Conservation (phyloP, 2,329 filamentous ascomycete genomes). For the Fusarium tricinctum region DNA sequence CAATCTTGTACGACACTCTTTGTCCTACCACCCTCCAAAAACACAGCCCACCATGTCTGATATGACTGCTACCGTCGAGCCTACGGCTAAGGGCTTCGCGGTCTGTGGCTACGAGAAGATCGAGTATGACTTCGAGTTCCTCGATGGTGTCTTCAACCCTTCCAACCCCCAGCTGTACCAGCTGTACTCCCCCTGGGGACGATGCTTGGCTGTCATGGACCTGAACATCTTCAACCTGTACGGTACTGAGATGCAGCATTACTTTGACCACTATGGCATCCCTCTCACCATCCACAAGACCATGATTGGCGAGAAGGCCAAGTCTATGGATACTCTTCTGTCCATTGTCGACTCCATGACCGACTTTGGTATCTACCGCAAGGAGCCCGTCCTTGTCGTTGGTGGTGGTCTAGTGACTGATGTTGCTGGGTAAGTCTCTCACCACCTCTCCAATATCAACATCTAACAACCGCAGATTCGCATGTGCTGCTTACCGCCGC, state of each 20-base stretch:
- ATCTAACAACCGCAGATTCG: slow-evolving; percentile 64
- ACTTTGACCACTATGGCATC: slow-evolving; percentile 75
- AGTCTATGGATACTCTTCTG: slow-evolving; percentile 77
- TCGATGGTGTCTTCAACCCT: slow-evolving; percentile 76
- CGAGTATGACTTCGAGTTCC: slow-evolving; percentile 80
- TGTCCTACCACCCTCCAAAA: neutral
- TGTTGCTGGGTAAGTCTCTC: slow-evolving; percentile 75
- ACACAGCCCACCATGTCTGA: slow-evolving; percentile 71
- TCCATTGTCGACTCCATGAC: slow-evolving; percentile 81
- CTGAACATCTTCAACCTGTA: slow-evolving; percentile 79
- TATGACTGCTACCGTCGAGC: slow-evolving; percentile 74
- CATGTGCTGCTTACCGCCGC: slow-evolving; percentile 78
- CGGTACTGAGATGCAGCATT: slow-evolving; percentile 73
- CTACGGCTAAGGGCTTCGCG: slow-evolving; percentile 76
- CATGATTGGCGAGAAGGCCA: slow-evolving; percentile 81
- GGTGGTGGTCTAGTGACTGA: slow-evolving; percentile 80
- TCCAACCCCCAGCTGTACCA: slow-evolving; percentile 72
- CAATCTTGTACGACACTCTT: neutral
- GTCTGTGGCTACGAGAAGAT: slow-evolving; percentile 83
- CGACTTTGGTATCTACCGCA: slow-evolving; percentile 77
- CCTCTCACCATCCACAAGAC: slow-evolving; percentile 77
- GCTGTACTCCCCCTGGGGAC: slow-evolving; percentile 75
- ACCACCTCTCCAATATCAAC: slow-evolving; percentile 45
- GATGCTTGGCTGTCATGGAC: slow-evolving; percentile 78
- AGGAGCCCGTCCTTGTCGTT: slow-evolving; percentile 76